These are phyloP conservation scores for Babesia sp. DNA, from an alignment of 169 alveolate genomes.

Conservation along the genomic window DNA sequence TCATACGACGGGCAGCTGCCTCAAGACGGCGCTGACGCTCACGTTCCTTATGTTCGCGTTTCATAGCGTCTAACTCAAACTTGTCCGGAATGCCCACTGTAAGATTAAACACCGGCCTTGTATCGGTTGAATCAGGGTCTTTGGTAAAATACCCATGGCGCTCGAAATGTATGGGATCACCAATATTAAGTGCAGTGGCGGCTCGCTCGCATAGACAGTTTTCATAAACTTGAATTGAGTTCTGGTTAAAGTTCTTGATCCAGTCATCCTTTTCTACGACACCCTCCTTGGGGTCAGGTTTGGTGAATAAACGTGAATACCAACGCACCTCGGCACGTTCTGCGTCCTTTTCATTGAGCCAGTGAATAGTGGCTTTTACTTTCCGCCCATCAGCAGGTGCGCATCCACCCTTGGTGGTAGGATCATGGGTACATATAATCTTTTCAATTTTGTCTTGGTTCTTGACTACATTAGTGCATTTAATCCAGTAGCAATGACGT, in stretches of 20 bases:
- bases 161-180: constrained; percentile 84
- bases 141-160: constrained; percentile 83
- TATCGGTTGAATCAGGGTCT: constrained; percentile 76
- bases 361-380: constrained; percentile 84
- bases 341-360: constrained; percentile 75
- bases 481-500: constrained; percentile 81
- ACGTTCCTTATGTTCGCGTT: constrained; percentile 58
- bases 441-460: constrained; percentile 58
- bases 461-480: constrained; percentile 75
- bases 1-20: constrained; percentile 55
- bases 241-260: constrained; percentile 78
- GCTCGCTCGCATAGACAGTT: constrained; percentile 66
- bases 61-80: constrained; percentile 40
- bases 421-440: constrained; percentile 80
- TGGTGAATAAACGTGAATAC: constrained; percentile 81
- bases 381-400: constrained; percentile 71
- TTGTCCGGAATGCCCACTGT: constrained; percentile 77
- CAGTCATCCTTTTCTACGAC: constrained; percentile 68
- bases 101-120: constrained; percentile 66
- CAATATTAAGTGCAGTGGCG: constrained; percentile 50
- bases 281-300: constrained; percentile 80
- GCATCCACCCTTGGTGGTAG: constrained; percentile 74
- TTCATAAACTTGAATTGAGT: constrained; percentile 71
- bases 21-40: constrained; percentile 56
- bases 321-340: constrained; percentile 75